phyloP scores from a whole-genome alignment of 495 filamentous ascomycete genomes.

The Entonaema liquescens region DNA sequence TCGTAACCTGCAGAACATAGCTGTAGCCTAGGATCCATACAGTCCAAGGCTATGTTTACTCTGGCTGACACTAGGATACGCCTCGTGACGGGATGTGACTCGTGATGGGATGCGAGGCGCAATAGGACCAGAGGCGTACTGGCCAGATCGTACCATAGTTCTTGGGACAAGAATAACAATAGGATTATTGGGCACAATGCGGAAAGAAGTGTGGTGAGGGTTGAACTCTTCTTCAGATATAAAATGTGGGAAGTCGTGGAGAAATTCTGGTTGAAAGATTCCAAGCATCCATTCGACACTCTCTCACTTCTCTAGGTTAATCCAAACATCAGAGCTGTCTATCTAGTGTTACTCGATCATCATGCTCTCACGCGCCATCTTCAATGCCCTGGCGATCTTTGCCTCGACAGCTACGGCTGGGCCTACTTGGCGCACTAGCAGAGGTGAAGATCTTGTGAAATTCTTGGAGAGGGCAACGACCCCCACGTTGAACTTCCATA shows the following conservation, averaged over 20 bases:
- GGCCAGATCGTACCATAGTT: background rate
- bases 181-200: background rate
- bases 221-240: background rate
- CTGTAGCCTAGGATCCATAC: background rate
- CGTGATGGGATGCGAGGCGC: slow-evolving; percentile 2
- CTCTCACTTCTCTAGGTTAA: background rate
- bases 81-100: background rate
- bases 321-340: background rate
- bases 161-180: background rate
- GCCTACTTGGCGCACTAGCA: slow-evolving; percentile 1
- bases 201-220: background rate
- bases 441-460: slow-evolving; percentile 8
- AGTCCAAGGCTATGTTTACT: background rate
- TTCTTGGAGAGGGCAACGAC: slow-evolving; percentile 1
- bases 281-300: background rate
- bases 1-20: background rate
- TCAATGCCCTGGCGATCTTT: slow-evolving; percentile 1
- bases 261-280: background rate
- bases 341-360: background rate
- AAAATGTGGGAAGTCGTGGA: background rate
- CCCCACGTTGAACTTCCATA: background rate
- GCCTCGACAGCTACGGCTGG: background rate
- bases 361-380: slow-evolving; percentile 4
- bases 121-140: background rate
- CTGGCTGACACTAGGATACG: background rate